A percentile compares a stretch with the other conserved stretches of the same genome.
phyloP scores from a whole-genome alignment of 2,329 filamentous ascomycete genomes.

The Eurotiales sp. region DNA sequence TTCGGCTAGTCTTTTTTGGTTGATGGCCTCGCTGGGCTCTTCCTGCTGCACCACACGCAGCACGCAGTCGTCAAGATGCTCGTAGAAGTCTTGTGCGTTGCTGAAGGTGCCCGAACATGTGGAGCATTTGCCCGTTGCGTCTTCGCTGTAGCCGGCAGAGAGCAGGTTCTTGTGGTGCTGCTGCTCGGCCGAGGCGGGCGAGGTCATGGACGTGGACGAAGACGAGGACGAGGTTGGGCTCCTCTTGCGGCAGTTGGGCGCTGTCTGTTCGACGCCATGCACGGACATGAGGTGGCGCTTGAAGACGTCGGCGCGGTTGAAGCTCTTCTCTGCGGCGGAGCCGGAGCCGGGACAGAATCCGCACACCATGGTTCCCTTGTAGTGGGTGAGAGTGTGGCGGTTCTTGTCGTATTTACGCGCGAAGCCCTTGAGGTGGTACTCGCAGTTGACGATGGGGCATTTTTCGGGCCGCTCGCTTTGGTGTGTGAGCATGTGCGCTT shows the following conservation, averaged over 20 bases:
- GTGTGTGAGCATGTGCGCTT: slow-evolving; percentile 92
- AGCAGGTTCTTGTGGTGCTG: slow-evolving; percentile 56
- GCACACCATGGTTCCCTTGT: slow-evolving; percentile 96
- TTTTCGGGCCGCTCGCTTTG: slow-evolving; percentile 89
- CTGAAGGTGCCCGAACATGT: slow-evolving; percentile 82
- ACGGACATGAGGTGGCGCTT: slow-evolving; percentile 89
- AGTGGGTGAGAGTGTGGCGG: slow-evolving; percentile 87
- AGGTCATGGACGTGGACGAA: too few species aligned
- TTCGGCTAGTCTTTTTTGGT: slow-evolving; percentile 52
- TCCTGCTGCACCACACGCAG: slow-evolving; percentile 60
- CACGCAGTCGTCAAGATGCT: slow-evolving; percentile 77
- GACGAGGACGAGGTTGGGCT: slow-evolving; percentile 38
- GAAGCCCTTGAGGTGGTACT: slow-evolving; percentile 89
- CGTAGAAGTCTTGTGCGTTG: slow-evolving; percentile 93
- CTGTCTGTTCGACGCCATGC: slow-evolving; percentile 87
- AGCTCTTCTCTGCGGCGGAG: slow-evolving; percentile 86
- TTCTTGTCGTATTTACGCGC: slow-evolving; percentile 97
- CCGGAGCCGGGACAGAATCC: slow-evolving; percentile 90
- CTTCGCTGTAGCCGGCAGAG: slow-evolving; percentile 67
- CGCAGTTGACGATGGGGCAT: slow-evolving; percentile 86
- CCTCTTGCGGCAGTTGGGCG: slow-evolving; percentile 85
- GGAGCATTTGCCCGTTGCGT: slow-evolving; percentile 82
- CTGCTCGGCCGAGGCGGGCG: not conserved
- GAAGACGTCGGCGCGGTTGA: slow-evolving; percentile 93
- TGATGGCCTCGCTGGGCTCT: slow-evolving; percentile 56